Base-by-base conservation (phyloP, 306 rosid species). In the Benincasa hispida region DNA sequence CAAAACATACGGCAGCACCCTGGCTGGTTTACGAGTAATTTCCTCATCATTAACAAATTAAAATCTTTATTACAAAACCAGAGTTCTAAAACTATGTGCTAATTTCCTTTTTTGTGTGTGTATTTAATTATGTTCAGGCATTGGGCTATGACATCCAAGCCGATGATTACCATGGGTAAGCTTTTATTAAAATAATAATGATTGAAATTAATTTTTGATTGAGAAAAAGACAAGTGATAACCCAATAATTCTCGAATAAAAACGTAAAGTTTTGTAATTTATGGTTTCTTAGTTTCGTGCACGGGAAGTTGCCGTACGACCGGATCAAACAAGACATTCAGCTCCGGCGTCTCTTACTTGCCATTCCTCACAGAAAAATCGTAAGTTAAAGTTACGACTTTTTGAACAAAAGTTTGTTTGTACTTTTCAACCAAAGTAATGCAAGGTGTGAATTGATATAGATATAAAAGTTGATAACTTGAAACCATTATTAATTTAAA, bases 221-320 rank as follows among this genome's bases (percentile, higher is more conserved):
- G 2, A 4, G 21, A 50, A 15, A 15, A 50, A 50, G 55, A 50
- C 55, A 50, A 50, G 0, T 21, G n/a, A 17, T 17, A 21, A 50
- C 2, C 0, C 21, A 1, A 15, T 1, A 50, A 50, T 67, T 25
- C 12, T 28, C 0, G 1, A 50, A 57, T 45, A 17, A 4, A 25
- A 14, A 27, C 27, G 22, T 41, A 32, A 32, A 32, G 35, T 32
- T 32, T 32, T 32, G 35, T 41, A 5, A 41, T 41, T 10, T 41
- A 5, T 25, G 28, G 35, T 0, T 39, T 28, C 35, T 24, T 78
- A 90, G 96, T 81, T 83, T 90, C 88, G 96, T 93, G 24, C 98
- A 93, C 89, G 98, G 97, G 76, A 93, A 91, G 60, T 69, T 93
- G 73, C 94, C 98, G 34, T 93, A 93, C 79, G 89, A 91, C 6